Evolutionary conservation across 1,284 basidiomycete genomes (phyloP).

Genomic region (Naganishia sp.): DNA sequence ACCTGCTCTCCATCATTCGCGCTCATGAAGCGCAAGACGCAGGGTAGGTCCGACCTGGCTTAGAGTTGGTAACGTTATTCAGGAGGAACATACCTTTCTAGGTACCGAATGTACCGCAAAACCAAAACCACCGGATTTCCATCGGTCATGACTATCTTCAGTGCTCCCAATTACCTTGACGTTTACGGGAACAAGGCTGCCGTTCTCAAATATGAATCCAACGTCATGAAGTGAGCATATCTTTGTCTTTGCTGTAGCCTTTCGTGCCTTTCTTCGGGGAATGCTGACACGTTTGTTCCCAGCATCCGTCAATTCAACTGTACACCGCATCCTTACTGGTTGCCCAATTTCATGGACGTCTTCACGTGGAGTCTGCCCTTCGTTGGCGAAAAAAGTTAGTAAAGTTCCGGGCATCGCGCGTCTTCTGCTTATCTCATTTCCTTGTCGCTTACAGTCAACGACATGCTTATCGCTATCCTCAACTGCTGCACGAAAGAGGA

Average conservation of each 20-base stretch:
- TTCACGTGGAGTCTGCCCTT: conserved; percentile 99
- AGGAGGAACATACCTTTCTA: conserved; percentile 43
- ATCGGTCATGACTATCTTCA: conserved; percentile 96
- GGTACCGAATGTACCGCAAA: conserved; percentile 95
- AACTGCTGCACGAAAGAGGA: conserved; percentile 95
- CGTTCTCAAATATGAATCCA: conserved; percentile 93
- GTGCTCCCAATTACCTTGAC: conserved; percentile 92
- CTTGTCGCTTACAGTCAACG: conserved; percentile 65
- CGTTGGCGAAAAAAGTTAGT: conserved; percentile 89
- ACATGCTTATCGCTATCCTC: conserved; percentile 92
- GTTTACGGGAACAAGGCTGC: conserved; percentile 97
- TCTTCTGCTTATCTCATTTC: not conserved
- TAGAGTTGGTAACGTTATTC: not conserved
- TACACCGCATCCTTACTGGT: conserved; percentile 92
- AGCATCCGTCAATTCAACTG: conserved; percentile 81
- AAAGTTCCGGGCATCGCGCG: not conserved
- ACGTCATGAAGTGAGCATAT: conserved; percentile 74
- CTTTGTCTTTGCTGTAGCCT: not conserved
- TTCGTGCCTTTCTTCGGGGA: not conserved
- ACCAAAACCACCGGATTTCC: conserved; percentile 87
- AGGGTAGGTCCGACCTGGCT: conserved; percentile 61
- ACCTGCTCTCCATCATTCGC: conserved; percentile 88
- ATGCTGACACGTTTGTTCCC: not conserved
- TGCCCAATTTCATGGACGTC: conserved; percentile 99
- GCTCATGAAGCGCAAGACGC: conserved; percentile 96